These are phyloP conservation scores for Rutidosis leptorrhynchoides DNA, from an alignment of 129 eudicot genomes.

Conservation along the genomic window DNA sequence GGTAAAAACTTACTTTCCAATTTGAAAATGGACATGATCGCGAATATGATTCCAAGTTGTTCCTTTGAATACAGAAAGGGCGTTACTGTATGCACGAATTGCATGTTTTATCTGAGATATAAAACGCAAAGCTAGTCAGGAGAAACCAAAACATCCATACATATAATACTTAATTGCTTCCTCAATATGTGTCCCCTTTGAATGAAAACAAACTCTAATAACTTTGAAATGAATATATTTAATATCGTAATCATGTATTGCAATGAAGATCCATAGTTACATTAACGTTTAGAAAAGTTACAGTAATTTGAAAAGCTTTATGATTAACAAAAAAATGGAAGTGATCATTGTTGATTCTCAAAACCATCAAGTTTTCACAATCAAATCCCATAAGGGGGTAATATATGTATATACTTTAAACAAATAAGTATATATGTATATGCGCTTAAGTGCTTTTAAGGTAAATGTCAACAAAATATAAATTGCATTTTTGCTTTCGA, in stretches of 20 bases:
- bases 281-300: background rate
- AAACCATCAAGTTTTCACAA: background rate
- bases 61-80: conserved; percentile 82
- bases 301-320: background rate
- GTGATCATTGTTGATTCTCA: background rate
- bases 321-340: background rate
- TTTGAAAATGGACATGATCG: conserved; percentile 86
- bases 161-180: conserved; percentile 17
- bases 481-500: background rate
- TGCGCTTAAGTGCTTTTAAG: background rate
- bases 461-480: background rate
- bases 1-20: conserved; percentile 77
- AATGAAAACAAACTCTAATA: conserved; percentile 6
- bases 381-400: background rate
- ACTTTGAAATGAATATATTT: background rate
- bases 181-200: conserved; percentile 12
- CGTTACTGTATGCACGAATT: conserved; percentile 81
- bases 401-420: background rate
- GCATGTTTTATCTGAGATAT: conserved; percentile 86
- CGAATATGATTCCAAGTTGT: conserved; percentile 84
- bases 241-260: background rate
- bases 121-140: conserved; percentile 26
- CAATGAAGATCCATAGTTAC: background rate
- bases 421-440: background rate
- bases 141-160: conserved; percentile 8